Percentiles rank a stretch among this genome's conserved stretches.
Evolutionary conservation across 768 basidiomycete species (phyloP).

Genomic region (Pisolithus microcarpus): DNA sequence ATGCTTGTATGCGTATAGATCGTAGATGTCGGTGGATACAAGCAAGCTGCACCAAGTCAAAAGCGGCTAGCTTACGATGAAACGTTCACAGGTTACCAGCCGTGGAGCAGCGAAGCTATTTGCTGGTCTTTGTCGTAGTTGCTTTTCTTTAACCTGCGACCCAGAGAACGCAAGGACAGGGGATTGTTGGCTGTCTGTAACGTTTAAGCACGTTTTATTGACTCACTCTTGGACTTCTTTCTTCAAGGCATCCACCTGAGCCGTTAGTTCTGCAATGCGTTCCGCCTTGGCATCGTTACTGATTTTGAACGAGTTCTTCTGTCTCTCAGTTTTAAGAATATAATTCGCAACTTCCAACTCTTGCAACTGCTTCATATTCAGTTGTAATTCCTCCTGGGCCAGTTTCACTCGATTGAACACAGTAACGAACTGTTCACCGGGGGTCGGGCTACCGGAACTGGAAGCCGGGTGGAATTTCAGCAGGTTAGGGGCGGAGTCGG

Average conservation of each 20-base stretch:
- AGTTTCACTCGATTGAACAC: background rate
- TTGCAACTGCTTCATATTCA: slow-evolving; percentile 7
- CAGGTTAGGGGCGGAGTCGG: slow-evolving; percentile 15
- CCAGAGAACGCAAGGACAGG: background rate
- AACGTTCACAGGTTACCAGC: no score
- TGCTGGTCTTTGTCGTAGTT: background rate
- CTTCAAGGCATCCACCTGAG: slow-evolving; percentile 8
- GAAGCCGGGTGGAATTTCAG: slow-evolving; percentile 8
- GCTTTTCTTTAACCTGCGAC: slow-evolving; percentile 4
- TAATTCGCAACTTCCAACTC: slow-evolving; percentile 19
- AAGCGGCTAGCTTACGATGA: no score
- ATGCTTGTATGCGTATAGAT: no score
- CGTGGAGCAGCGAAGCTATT: background rate
- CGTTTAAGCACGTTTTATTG: background rate
- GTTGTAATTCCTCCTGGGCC: background rate
- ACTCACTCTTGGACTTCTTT: slow-evolving; percentile 13
- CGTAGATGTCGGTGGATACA: no score
- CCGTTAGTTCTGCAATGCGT: slow-evolving; percentile 7
- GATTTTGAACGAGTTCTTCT: slow-evolving; percentile 29
- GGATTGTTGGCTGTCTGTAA: background rate
- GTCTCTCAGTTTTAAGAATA: slow-evolving; percentile 34
- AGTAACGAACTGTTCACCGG: slow-evolving; percentile 21
- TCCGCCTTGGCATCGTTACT: slow-evolving; percentile 28
- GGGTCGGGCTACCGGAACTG: slow-evolving; percentile 5
- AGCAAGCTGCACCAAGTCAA: no score